Conservation (phyloP, 768 basidiomycete species). For the Agrocybe praecox region DNA sequence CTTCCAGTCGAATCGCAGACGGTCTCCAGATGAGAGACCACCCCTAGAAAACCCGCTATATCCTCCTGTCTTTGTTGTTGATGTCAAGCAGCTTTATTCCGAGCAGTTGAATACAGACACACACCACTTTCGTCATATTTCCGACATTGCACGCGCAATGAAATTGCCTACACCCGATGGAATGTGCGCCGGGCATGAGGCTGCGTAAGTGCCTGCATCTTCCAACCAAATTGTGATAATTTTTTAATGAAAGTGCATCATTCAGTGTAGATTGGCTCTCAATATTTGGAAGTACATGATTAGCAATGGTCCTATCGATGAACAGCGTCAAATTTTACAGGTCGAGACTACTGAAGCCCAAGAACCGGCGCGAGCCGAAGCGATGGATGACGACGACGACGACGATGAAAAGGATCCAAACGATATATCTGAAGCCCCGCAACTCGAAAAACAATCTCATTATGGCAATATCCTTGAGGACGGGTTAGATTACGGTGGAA, state of each 20-base stretch:
- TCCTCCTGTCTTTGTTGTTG: slow-evolving; percentile 41
- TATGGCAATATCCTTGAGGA: background rate
- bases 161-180: slow-evolving; percentile 31
- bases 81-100: slow-evolving; percentile 37
- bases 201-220: slow-evolving; percentile 43
- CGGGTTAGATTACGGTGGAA: slow-evolving; percentile 22
- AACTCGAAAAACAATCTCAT: background rate
- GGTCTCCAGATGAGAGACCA: background rate
- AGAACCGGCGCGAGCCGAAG: no score
- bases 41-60: slow-evolving; percentile 6
- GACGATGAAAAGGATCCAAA: slow-evolving; percentile 37
- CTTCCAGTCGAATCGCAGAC: background rate
- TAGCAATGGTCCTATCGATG: slow-evolving; percentile 45
- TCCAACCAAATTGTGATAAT: no score
- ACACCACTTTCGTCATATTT: slow-evolving; percentile 8
- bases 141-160: slow-evolving; percentile 36
- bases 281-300: slow-evolving; percentile 50
- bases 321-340: slow-evolving; percentile 31
- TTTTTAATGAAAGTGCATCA: background rate
- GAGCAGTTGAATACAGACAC: slow-evolving; percentile 37
- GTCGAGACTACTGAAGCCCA: no score
- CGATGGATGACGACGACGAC: slow-evolving; percentile 22
- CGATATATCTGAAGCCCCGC: slow-evolving; percentile 17
- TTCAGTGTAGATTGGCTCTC: slow-evolving; percentile 35
- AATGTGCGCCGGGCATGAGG: slow-evolving; percentile 56